phyloP scores from a whole-genome alignment of 2,329 filamentous ascomycete species.

The Aspergillus sp. region DNA sequence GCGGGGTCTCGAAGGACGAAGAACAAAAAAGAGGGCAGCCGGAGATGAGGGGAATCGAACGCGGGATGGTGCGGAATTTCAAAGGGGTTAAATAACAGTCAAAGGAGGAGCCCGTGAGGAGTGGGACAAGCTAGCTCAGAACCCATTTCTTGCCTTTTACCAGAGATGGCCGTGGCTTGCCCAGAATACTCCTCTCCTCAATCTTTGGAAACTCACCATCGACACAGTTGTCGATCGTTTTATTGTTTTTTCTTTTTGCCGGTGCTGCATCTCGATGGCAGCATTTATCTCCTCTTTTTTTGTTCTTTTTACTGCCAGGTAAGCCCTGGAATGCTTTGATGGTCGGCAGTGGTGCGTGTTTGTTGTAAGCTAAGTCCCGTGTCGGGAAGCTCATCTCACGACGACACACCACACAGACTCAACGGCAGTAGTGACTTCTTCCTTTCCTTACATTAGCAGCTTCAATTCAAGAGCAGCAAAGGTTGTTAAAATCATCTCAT shows the following conservation, averaged over 20 bases:
- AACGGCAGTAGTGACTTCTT: too few species aligned
- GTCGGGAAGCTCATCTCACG: background rate
- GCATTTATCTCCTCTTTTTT: background rate
- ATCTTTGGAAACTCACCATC: conserved; percentile 52
- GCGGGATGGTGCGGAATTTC: background rate
- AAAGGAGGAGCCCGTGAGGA: conserved; percentile 38
- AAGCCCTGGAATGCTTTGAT: too few species aligned
- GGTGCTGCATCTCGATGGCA: background rate
- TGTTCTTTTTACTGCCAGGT: background rate
- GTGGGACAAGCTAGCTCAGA: conserved; percentile 66
- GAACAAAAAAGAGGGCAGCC: conserved; percentile 6
- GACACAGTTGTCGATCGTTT: conserved; percentile 40
- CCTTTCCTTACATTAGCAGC: too few species aligned
- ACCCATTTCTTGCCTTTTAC: conserved; percentile 77
- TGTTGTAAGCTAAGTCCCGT: background rate
- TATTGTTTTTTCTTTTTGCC: background rate
- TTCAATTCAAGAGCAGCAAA: too few species aligned
- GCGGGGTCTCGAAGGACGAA: conserved; percentile 11
- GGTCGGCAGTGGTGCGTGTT: conserved; percentile 4
- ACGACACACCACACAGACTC: background rate
- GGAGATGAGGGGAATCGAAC: conserved; percentile 25
- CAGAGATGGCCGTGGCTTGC: conserved; percentile 69
- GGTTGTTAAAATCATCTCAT: too few species aligned
- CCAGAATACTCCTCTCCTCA: conserved; percentile 55
- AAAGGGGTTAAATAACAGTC: conserved; percentile 6